A percentile compares a stretch with the other conserved stretches of the same genome.
Conservation (phyloP, 2,329 filamentous ascomycete species). For the Apiospora pterosperma region DNA sequence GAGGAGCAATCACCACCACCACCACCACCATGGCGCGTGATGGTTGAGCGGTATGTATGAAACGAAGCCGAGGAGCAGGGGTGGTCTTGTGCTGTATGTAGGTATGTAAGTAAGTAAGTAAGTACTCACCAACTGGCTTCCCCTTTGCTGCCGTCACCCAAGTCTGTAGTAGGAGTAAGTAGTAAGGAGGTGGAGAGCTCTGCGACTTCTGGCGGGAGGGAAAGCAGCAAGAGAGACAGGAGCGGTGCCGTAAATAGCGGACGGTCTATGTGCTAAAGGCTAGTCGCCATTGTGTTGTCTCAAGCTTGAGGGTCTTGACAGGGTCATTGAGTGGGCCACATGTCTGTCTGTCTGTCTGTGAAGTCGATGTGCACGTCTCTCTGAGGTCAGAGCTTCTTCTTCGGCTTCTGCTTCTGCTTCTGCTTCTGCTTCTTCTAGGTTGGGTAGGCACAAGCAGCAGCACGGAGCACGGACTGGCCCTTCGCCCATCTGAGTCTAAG, state of each 20-base stretch:
- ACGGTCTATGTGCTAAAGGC: neutral
- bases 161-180: neutral
- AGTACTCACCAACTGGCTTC: too few relatives aligned
- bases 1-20: neutral
- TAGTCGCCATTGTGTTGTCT: slow-evolving; percentile 1
- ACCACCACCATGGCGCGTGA: neutral
- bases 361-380: neutral
- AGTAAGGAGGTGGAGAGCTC: neutral
- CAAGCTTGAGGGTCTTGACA: slow-evolving; percentile 2
- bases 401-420: neutral
- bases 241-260: neutral
- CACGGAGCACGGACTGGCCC: neutral
- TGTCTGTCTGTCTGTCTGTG: too few relatives aligned
- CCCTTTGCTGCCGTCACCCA: neutral
- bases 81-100: neutral
- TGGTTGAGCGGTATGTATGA: neutral
- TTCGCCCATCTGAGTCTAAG: neutral
- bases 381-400: neutral
- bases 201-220: neutral
- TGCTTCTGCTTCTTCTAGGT: neutral
- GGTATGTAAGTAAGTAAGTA: too few relatives aligned
- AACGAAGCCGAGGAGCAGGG: neutral
- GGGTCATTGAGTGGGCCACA: slow-evolving; percentile 1
- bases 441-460: neutral
- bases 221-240: slow-evolving; percentile 1